Percentiles rank a stretch among this genome's conserved stretches.
phyloP scores from a whole-genome alignment of 2,329 filamentous ascomycete species.

The Penicillium olsonii region DNA sequence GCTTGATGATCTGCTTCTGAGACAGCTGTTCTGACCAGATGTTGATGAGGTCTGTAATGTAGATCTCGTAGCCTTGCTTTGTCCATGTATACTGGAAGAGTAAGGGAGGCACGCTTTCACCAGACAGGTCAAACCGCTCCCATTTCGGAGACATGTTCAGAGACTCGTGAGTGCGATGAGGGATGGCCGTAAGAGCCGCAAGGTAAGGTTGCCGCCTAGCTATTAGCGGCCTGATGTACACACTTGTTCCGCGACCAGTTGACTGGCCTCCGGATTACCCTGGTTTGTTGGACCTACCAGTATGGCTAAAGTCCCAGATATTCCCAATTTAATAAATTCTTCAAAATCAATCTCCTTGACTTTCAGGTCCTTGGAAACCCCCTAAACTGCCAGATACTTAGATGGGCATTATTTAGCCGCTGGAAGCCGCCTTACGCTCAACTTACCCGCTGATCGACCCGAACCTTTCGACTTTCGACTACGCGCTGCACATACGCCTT shows the following conservation, averaged over 20 bases:
- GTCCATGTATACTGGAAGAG: slow-evolving; percentile 40
- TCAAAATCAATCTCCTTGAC: background rate
- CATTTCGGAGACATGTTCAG: slow-evolving; percentile 41
- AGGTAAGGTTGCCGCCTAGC: slow-evolving; percentile 26
- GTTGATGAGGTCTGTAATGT: slow-evolving; percentile 59
- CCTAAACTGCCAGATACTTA: background rate
- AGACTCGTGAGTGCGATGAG: background rate
- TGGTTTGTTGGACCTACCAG: too few relatives aligned
- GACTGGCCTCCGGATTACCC: too few relatives aligned
- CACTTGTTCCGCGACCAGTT: too few relatives aligned
- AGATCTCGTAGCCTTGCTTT: slow-evolving; percentile 51
- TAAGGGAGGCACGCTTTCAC: slow-evolving; percentile 35
- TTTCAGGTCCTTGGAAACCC: background rate
- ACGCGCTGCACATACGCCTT: slow-evolving; percentile 10
- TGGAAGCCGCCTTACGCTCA: slow-evolving; percentile 3
- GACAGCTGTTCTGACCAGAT: slow-evolving; percentile 58
- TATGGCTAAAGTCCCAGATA: too few relatives aligned
- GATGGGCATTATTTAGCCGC: background rate
- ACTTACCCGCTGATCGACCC: slow-evolving; percentile 26
- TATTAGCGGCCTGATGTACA: background rate
- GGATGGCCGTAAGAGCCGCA: slow-evolving; percentile 3
- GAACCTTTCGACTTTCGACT: slow-evolving; percentile 20
- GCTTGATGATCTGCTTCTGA: slow-evolving; percentile 48
- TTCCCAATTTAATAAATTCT: too few relatives aligned
- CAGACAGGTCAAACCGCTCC: slow-evolving; percentile 35